These are phyloP conservation scores for Penstemon newberryi DNA, from an alignment of 257 asterid species.

Conservation along the genomic window DNA sequence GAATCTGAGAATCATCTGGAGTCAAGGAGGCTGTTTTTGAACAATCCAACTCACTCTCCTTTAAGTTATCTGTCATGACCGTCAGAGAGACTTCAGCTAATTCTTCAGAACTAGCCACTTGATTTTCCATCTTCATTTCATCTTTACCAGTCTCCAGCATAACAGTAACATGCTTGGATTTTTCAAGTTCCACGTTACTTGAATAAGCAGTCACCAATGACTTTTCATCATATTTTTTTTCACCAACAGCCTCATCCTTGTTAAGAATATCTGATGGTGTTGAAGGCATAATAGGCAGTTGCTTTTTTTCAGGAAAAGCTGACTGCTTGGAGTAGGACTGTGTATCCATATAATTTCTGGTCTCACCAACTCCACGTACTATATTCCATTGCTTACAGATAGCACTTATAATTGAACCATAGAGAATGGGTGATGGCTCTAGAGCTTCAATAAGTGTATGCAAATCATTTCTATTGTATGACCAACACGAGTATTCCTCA, in stretches of 20 bases:
- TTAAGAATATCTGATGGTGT: constrained; percentile 27
- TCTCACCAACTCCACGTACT: constrained; percentile 46
- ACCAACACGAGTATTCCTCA: constrained; percentile 48
- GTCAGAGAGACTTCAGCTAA: constrained; percentile 68
- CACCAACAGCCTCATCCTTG: constrained; percentile 33
- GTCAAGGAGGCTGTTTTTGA: constrained; percentile 35
- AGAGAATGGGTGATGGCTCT: constrained; percentile 46
- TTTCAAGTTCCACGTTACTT: constrained; percentile 43
- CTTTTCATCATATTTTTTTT: constrained; percentile 36
- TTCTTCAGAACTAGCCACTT: constrained; percentile 69
- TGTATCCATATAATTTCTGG: constrained; percentile 41
- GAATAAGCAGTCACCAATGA: constrained; percentile 32
- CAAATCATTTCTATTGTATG: constrained; percentile 67
- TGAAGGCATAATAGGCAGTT: constrained; percentile 29
- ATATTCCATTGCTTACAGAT: constrained; percentile 60
- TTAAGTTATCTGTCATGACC: constrained; percentile 31
- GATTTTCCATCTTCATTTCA: constrained; percentile 46
- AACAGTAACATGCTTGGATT: constrained; percentile 32
- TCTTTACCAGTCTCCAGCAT: constrained; percentile 38
- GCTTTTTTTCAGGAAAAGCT: constrained; percentile 32
- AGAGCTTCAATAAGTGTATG: constrained; percentile 59
- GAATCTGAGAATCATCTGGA: constrained; percentile 39
- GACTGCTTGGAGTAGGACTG: constrained; percentile 37
- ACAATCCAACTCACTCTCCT: constrained; percentile 33
- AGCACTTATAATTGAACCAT: constrained; percentile 45